Conservation (phyloP, 202 grass and related monocot species). For the Brachypodium distachyon region DNA sequence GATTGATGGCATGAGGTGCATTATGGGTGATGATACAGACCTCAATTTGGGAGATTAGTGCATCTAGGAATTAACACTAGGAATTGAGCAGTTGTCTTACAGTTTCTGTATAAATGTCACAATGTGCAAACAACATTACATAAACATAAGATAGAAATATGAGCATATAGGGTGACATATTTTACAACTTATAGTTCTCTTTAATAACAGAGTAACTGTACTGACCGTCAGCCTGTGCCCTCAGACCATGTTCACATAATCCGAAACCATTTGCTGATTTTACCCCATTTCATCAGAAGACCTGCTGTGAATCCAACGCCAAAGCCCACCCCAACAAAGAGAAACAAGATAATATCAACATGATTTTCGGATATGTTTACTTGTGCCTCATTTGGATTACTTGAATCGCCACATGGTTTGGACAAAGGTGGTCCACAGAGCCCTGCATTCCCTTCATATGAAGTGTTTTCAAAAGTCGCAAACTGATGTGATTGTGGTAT, state of each 20-base stretch:
- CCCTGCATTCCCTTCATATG: constrained; percentile 27
- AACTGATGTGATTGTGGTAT: constrained; percentile 20
- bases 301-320: constrained; percentile 19
- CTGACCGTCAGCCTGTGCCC: not conserved
- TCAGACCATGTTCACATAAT: not conserved
- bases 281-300: not conserved
- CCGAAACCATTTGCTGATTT: not conserved
- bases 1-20: too few species aligned
- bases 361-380: not conserved
- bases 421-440: constrained; percentile 29
- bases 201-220: not conserved
- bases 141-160: not conserved
- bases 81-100: too few species aligned
- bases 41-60: too few species aligned
- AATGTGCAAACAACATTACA: too few species aligned
- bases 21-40: too few species aligned
- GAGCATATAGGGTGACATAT: not conserved
- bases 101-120: too few species aligned
- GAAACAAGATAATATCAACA: not conserved
- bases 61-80: too few species aligned
- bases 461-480: constrained; percentile 26
- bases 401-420: not conserved
- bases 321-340: constrained; percentile 21
- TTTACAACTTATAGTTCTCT: not conserved
- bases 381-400: too few species aligned